A percentile compares a stretch with the other conserved stretches of the same genome.
Conservation (phyloP, 2,329 filamentous ascomycete genomes). For the Aspergillus piperis region DNA sequence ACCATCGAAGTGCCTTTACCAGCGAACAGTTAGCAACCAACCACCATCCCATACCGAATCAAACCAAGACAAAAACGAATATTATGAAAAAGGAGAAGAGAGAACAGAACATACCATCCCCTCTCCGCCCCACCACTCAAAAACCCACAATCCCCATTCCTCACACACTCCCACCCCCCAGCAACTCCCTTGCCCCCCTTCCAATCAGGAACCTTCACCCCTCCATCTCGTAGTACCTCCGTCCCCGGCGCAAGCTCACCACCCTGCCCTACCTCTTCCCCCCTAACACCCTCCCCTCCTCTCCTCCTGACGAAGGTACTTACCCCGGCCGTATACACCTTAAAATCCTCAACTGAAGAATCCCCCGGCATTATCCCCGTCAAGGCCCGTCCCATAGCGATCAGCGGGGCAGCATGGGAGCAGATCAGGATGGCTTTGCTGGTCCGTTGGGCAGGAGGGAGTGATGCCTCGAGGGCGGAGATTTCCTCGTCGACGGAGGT, state of each 20-base stretch:
- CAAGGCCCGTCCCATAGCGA: conserved; percentile 78
- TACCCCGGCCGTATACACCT: conserved; percentile 79
- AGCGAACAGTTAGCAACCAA: background rate
- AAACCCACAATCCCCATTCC: conserved; percentile 84
- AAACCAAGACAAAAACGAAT: conserved; percentile 20
- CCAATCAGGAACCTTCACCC: conserved; percentile 51
- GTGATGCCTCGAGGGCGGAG: conserved; percentile 35
- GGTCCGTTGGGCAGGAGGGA: conserved; percentile 55
- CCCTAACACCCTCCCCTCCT: conserved; percentile 21
- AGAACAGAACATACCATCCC: conserved; percentile 68
- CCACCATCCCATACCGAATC: background rate
- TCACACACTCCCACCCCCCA: conserved; percentile 77
- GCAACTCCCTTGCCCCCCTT: conserved; percentile 62
- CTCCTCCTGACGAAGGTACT: conserved; percentile 63
- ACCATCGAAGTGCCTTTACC: conserved; percentile 47
- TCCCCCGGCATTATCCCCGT: conserved; percentile 76
- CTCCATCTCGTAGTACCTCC: conserved; percentile 22
- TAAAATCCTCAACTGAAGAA: conserved; percentile 74
- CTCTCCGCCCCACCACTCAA: conserved; percentile 77
- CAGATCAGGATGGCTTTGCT: conserved; percentile 71
- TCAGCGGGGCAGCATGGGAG: conserved; percentile 86
- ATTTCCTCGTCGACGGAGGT: conserved; percentile 16
- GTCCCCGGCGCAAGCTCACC: conserved; percentile 33
- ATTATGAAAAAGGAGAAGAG: conserved; percentile 23
- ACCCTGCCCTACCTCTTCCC: too few relatives aligned